Base-by-base conservation (phyloP, 139 green algal species). In the Monoraphidium neglectum region DNA sequence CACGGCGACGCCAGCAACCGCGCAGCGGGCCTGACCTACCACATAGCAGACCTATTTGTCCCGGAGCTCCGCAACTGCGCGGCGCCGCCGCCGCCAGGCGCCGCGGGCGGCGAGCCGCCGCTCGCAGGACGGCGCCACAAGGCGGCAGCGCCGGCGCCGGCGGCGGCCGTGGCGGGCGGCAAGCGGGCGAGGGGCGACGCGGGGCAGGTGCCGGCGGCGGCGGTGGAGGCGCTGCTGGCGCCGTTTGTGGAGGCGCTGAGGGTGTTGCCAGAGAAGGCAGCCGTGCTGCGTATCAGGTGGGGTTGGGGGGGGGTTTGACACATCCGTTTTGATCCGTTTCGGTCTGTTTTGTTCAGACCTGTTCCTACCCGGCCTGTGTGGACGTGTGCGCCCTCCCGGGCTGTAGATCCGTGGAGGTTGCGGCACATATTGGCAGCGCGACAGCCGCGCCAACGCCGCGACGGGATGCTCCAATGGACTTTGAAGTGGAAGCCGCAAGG, bases 11-110 rank as follows among this genome's bases (percentile, higher is more conserved):
- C 33, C 28, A 12, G 8, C 36, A 35, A 76, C 40, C n/a, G 59
- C 0, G 85, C 86, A 5, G 51, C 75, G 3, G 92, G 89, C 6
- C 26, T 94, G 38, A 75, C 84, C 0, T 97, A 94, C 79, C 92
- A 97, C 73, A 15, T 97, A 0, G 76, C 79, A 18, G 94, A 98
- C 77, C 46, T 97, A 21, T 89, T 87, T 57, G 32, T 97, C 43
- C 81, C 84, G 0, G 94, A 97, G 84, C 79, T 97, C 36, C 61
- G 43, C 16, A 67, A 24, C 15, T 63, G 79, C 43, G 60, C 30
- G 16, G 60, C 40, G 13, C 12, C 24, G 16, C 5, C 38, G 37
- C 13, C 35, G 24, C 38, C 21, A 30, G 46, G 6, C 13, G 35
- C 36, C 13, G 23, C 30, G 21, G 4, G 63, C 51, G 56, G 5